Evolutionary conservation across 176 grass and related monocot species (phyloP).

Genomic region (barley (Hordeum vulgare)): DNA sequence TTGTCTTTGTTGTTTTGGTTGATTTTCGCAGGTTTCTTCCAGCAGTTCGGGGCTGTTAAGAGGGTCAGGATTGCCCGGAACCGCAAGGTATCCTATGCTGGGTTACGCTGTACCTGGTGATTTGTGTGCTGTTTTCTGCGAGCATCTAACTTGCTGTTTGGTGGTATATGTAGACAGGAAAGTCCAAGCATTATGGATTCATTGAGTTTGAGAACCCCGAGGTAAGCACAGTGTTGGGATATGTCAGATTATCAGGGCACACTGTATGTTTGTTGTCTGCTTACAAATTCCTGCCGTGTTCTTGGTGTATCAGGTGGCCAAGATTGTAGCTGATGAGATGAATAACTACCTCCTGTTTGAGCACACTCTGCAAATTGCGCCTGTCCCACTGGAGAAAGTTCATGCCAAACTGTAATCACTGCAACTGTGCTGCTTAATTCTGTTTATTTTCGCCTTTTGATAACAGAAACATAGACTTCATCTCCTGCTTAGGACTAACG

Average conservation of each 20-base stretch:
- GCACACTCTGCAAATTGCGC: constrained; percentile 63
- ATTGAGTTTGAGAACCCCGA: constrained; percentile 89
- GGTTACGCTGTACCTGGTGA: not conserved
- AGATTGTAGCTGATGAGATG: constrained; percentile 85
- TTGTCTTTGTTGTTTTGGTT: not conserved
- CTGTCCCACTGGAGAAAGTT: constrained; percentile 57
- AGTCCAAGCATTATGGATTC: constrained; percentile 93
- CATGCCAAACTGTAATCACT: constrained; percentile 69
- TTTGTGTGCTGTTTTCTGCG: not conserved
- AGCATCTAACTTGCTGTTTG: constrained; percentile 11
- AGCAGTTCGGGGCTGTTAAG: constrained; percentile 78
- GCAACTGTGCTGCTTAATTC: not conserved
- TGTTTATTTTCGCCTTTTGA: not conserved
- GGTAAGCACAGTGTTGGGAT: constrained; percentile 20
- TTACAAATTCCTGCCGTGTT: not conserved
- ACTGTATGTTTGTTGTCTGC: not conserved
- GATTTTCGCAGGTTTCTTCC: constrained; percentile 61
- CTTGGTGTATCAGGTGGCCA: constrained; percentile 53
- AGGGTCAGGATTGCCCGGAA: constrained; percentile 73
- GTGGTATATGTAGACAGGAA: constrained; percentile 61
- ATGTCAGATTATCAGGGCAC: not conserved
- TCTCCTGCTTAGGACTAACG: not conserved
- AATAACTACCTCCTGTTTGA: constrained; percentile 93
- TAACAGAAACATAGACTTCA: not conserved
- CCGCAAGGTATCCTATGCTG: constrained; percentile 36